Percentiles rank a stretch among this genome's conserved stretches.
These are phyloP conservation scores for Aurinia saxatilis DNA, from an alignment of 345 rosid species.

Conservation along the genomic window DNA sequence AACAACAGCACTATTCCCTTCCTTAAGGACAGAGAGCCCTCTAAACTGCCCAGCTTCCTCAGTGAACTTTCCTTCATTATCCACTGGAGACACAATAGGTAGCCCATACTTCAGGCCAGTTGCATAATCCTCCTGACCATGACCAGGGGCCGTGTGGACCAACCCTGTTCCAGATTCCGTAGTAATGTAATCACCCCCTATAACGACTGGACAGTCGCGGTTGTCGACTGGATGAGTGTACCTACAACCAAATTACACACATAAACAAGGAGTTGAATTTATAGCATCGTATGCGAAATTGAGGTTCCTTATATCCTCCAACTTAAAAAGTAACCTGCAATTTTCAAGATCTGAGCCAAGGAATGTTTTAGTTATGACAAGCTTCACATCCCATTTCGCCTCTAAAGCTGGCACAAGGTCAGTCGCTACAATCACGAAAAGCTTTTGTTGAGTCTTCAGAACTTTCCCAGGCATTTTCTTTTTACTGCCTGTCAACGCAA, in stretches of 20 bases:
- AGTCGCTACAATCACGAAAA: conserved; percentile 60
- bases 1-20: conserved; percentile 82
- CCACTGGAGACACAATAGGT: conserved; percentile 75
- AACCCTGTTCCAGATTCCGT: conserved; percentile 98
- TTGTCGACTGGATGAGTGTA: conserved; percentile 71
- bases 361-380: conserved; percentile 53
- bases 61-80: conserved; percentile 85
- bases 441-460: conserved; percentile 51
- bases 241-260: conserved; percentile 43
- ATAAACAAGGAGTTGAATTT: conserved; percentile 5
- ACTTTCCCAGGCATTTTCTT: conserved; percentile 54
- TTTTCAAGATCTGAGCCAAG: conserved; percentile 82
- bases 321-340: conserved; percentile 57
- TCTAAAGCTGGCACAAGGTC: conserved; percentile 79
- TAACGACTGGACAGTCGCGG: conserved; percentile 72
- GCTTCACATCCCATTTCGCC: conserved; percentile 77
- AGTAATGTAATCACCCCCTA: conserved; percentile 93
- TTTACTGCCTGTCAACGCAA: conserved; percentile 36
- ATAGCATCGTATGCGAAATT: not conserved
- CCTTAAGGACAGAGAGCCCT: conserved; percentile 92
- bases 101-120: conserved; percentile 87
- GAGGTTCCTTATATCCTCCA: not conserved
- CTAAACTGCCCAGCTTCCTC: conserved; percentile 82
- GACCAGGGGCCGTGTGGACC: conserved; percentile 99
- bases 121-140: conserved; percentile 92